Evolutionary conservation across 192 early-diverging fungal genomes (phyloP).

Genomic region (Rhizophagus sp.): DNA sequence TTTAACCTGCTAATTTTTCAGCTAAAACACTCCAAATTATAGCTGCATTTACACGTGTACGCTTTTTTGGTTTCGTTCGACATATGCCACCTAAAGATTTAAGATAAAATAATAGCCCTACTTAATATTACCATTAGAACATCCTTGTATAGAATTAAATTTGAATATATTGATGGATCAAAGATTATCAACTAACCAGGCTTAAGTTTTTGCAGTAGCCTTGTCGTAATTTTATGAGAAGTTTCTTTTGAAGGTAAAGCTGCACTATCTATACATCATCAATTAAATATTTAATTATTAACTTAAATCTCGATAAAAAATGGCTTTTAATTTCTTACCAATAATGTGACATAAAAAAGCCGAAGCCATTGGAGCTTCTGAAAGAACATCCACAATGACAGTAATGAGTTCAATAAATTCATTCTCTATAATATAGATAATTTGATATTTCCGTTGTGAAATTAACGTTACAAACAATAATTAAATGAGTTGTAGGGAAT

Average conservation of each 20-base stretch:
- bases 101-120: background rate
- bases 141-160: background rate
- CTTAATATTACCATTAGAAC: background rate
- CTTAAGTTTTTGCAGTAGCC: slow-evolving; percentile 47
- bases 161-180: slow-evolving; percentile 6
- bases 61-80: slow-evolving; percentile 34
- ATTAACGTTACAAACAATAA: background rate
- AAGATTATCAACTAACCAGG: slow-evolving; percentile 27
- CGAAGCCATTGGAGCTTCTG: slow-evolving; percentile 42
- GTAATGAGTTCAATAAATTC: slow-evolving; percentile 50
- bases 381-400: slow-evolving; percentile 46
- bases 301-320: background rate
- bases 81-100: slow-evolving; percentile 27
- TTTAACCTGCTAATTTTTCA: slow-evolving; percentile 49
- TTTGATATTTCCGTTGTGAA: background rate
- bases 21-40: slow-evolving; percentile 57
- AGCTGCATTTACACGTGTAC: slow-evolving; percentile 49
- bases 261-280: slow-evolving; percentile 39
- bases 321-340: slow-evolving; percentile 7
- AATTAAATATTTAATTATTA: background rate
- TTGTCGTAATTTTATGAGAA: slow-evolving; percentile 42
- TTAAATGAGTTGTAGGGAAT: background rate
- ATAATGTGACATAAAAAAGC: slow-evolving; percentile 61
- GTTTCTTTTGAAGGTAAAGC: slow-evolving; percentile 56
- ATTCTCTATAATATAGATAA: background rate